phyloP scores from a whole-genome alignment of 306 rosid genomes.

The Arachis hypogaea region DNA sequence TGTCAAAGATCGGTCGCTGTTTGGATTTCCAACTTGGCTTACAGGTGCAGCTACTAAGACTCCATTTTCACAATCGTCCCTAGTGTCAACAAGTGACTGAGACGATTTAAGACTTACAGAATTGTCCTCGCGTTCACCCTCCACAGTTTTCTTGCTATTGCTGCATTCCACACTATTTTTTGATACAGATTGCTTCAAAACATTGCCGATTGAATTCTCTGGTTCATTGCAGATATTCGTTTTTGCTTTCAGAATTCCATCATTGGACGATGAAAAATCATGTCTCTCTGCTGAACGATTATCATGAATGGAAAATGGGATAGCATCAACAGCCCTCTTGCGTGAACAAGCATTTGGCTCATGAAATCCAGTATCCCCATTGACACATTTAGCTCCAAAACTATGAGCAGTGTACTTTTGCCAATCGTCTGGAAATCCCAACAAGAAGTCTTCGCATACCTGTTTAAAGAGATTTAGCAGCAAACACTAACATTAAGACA shows the following conservation, averaged over 20 bases:
- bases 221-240: slow-evolving; percentile 27
- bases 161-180: background rate
- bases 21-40: slow-evolving; percentile 2
- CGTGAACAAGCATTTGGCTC: slow-evolving; percentile 36
- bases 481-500: background rate
- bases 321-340: slow-evolving; percentile 5
- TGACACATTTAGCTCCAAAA: slow-evolving; percentile 15
- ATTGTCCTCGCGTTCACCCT: background rate
- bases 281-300: slow-evolving; percentile 33
- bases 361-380: slow-evolving; percentile 13
- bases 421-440: slow-evolving; percentile 87
- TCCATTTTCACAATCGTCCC: slow-evolving; percentile 28
- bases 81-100: slow-evolving; percentile 18
- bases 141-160: slow-evolving; percentile 1
- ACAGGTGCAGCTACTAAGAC: slow-evolving; percentile 19
- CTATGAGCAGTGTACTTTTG: slow-evolving; percentile 43
- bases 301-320: slow-evolving; percentile 35
- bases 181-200: slow-evolving; percentile 21
- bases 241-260: slow-evolving; percentile 40
- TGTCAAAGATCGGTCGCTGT: background rate
- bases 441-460: slow-evolving; percentile 59
- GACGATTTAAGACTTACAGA: background rate
- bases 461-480: slow-evolving; percentile 27
- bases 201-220: slow-evolving; percentile 17
- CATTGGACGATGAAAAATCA: slow-evolving; percentile 39